Percentiles rank a stretch among this genome's conserved stretches.
phyloP scores from a whole-genome alignment of 2,329 filamentous ascomycete species.

The Dothidotthia symphoricarpi region DNA sequence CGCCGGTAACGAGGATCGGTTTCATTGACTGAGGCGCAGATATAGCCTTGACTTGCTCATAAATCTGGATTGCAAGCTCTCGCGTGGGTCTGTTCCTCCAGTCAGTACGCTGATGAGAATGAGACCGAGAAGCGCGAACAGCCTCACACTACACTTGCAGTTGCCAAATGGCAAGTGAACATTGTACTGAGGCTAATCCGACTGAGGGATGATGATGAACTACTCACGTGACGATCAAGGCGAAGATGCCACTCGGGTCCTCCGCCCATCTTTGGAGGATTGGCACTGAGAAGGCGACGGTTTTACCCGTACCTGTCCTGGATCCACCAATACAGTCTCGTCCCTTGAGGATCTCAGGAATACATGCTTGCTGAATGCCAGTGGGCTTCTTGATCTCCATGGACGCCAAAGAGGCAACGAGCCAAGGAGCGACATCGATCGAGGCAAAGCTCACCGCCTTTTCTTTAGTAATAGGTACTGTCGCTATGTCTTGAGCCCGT shows the following conservation, averaged over 20 bases:
- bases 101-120: constrained; percentile 10
- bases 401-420: constrained; percentile 72
- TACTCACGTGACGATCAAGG: constrained; percentile 80
- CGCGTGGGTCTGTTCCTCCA: constrained; percentile 43
- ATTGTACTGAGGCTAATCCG: too few species aligned
- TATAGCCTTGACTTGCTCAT: constrained; percentile 92
- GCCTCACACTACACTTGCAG: too few species aligned
- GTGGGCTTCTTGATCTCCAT: constrained; percentile 88
- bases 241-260: constrained; percentile 90
- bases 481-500: neutral
- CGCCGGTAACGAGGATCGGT: constrained; percentile 84
- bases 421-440: constrained; percentile 78
- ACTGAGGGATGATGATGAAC: constrained; percentile 34
- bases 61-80: constrained; percentile 93
- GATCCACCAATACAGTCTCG: constrained; percentile 91
- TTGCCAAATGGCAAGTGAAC: too few species aligned
- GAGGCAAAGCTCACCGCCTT: constrained; percentile 65
- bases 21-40: constrained; percentile 85
- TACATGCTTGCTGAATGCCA: constrained; percentile 87
- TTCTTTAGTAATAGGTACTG: constrained; percentile 14
- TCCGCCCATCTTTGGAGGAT: constrained; percentile 92
- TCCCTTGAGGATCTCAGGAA: constrained; percentile 87
- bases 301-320: constrained; percentile 95
- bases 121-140: too few species aligned
- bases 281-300: constrained; percentile 89